Evolutionary conservation across 1,284 basidiomycete species (phyloP).

Genomic region (Puccinia horiana): DNA sequence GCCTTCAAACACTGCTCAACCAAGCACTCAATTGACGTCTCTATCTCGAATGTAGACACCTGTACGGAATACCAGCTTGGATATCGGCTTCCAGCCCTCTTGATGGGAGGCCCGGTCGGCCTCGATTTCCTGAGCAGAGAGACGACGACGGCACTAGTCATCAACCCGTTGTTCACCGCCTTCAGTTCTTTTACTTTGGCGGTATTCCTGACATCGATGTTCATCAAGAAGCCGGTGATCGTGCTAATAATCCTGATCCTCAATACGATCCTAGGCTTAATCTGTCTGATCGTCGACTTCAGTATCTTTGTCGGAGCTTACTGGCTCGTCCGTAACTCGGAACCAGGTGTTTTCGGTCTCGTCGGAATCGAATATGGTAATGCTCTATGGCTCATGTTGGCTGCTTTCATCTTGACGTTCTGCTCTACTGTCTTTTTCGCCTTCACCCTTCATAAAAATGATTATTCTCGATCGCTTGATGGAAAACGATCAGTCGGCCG

Average conservation of each 20-base stretch:
- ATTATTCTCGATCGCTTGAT: not conserved
- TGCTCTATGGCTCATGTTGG: conserved; percentile 38
- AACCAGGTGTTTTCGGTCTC: not conserved
- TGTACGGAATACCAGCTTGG: conserved; percentile 29
- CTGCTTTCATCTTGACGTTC: conserved; percentile 22
- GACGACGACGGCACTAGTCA: conserved; percentile 22
- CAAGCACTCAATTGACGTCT: not conserved
- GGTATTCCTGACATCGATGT: conserved; percentile 8
- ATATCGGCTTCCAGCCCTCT: conserved; percentile 26
- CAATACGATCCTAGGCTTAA: conserved; percentile 22
- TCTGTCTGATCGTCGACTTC: conserved; percentile 39
- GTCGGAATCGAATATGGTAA: conserved; percentile 22
- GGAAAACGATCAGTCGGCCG: not conserved
- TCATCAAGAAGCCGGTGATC: conserved; percentile 10
- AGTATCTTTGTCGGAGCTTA: conserved; percentile 26
- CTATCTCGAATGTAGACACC: not conserved
- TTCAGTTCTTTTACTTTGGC: conserved; percentile 15
- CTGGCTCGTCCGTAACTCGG: conserved; percentile 17
- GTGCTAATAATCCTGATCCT: conserved; percentile 14
- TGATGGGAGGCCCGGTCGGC: conserved; percentile 24
- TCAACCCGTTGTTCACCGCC: conserved; percentile 38
- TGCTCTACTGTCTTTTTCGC: conserved; percentile 33
- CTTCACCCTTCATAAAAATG: conserved; percentile 14
- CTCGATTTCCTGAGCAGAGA: conserved; percentile 4
- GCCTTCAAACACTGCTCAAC: not conserved